Evolutionary conservation across 176 grass and related monocot species (phyloP).

Genomic region (Phragmites australis): DNA sequence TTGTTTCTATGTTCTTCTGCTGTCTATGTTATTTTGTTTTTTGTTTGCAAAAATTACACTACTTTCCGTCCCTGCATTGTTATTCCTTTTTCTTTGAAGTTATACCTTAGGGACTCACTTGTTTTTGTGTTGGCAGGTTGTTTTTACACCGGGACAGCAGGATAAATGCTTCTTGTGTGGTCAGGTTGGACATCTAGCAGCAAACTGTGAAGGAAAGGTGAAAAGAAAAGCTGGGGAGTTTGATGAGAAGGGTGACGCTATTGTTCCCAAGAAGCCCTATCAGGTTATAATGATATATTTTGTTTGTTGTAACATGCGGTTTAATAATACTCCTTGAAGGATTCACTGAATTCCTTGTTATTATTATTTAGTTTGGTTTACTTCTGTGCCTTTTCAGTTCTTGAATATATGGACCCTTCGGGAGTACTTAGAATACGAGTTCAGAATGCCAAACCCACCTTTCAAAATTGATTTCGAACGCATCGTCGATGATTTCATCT

Average conservation of each 20-base stretch:
- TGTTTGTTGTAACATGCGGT: slow-evolving; percentile 8
- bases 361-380: not conserved
- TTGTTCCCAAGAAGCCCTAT: slow-evolving; percentile 84
- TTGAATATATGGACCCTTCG: slow-evolving; percentile 98
- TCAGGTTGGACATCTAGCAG: slow-evolving; percentile 95
- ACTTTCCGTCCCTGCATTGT: not conserved
- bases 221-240: slow-evolving; percentile 97
- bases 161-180: slow-evolving; percentile 99
- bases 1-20: slow-evolving; percentile 4
- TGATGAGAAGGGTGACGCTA: slow-evolving; percentile 82
- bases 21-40: slow-evolving; percentile 5
- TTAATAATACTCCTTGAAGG: not conserved
- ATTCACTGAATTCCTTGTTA: not conserved
- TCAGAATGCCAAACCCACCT: slow-evolving; percentile 84
- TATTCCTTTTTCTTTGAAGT: not conserved
- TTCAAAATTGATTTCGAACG: slow-evolving; percentile 89
- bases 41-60: not conserved
- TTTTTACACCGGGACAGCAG: slow-evolving; percentile 95
- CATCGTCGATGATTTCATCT: slow-evolving; percentile 98
- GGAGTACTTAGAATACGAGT: slow-evolving; percentile 94
- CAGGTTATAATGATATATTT: slow-evolving; percentile 57
- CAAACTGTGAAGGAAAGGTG: slow-evolving; percentile 84
- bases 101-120: slow-evolving; percentile 29
- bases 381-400: slow-evolving; percentile 55
- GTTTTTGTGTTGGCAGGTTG: slow-evolving; percentile 61